These are phyloP conservation scores for Diaporthe aspalathi DNA, from an alignment of 2,329 filamentous ascomycete species.

Conservation along the genomic window DNA sequence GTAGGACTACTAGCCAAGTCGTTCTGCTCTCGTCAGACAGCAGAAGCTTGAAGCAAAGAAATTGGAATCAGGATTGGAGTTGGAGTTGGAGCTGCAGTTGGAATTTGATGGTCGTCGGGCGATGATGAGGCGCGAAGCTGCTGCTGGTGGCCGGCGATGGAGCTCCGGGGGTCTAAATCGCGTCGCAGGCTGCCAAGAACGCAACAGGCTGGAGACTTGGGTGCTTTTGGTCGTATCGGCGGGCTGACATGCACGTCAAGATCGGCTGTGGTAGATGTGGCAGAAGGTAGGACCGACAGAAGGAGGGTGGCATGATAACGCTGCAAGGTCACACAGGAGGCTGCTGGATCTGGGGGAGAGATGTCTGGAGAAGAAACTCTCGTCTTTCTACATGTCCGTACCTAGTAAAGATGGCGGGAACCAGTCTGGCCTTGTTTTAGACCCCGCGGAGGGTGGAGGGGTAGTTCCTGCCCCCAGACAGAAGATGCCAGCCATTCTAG, in stretches of 20 bases:
- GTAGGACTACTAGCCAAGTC: no score
- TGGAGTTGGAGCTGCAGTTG: no score
- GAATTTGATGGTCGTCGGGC: background rate
- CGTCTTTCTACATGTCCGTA: no score
- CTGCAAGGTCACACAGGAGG: background rate
- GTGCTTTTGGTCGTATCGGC: background rate
- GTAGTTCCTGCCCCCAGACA: slow-evolving; percentile 19
- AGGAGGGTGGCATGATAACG: slow-evolving; percentile 24
- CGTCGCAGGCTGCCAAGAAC: slow-evolving; percentile 13
- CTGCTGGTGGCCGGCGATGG: background rate
- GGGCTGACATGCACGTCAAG: slow-evolving; percentile 25
- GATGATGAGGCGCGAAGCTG: background rate
- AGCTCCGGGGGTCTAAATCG: slow-evolving; percentile 10
- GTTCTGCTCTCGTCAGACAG: no score
- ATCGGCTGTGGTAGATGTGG: slow-evolving; percentile 4
- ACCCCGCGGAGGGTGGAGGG: slow-evolving; percentile 4
- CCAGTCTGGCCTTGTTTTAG: slow-evolving; percentile 16
- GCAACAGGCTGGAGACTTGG: background rate
- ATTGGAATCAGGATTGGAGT: no score
- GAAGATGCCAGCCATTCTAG: background rate
- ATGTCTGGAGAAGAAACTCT: background rate
- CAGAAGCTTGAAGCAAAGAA: background rate
- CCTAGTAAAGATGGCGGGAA: slow-evolving; percentile 18
- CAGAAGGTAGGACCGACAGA: background rate
- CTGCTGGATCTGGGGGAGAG: background rate